A percentile compares a stretch with the other conserved stretches of the same genome.
These are phyloP conservation scores for Panus rudis DNA, from an alignment of 768 basidiomycete species.

Conservation along the genomic window DNA sequence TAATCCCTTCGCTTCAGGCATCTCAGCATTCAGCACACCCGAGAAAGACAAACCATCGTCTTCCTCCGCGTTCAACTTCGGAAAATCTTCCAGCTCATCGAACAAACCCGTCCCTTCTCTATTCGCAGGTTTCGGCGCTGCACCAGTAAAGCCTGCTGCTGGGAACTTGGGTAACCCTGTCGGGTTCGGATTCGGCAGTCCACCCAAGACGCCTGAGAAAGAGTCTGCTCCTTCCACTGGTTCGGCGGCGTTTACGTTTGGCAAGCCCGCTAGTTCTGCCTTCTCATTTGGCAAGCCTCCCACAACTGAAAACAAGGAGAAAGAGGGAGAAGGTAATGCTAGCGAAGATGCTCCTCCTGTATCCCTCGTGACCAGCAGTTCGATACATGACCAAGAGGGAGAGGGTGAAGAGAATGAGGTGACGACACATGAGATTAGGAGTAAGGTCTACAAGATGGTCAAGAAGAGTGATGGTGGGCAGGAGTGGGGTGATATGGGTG, in stretches of 20 bases:
- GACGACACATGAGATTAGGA: slow-evolving; percentile 48
- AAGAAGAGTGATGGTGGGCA: slow-evolving; percentile 38
- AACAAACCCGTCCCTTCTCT: no score
- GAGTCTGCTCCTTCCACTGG: no score
- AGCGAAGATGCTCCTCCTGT: slow-evolving; percentile 14
- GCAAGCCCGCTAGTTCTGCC: slow-evolving; percentile 5
- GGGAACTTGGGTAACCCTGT: slow-evolving; percentile 60
- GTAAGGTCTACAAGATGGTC: slow-evolving; percentile 57
- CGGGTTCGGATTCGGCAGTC: slow-evolving; percentile 50
- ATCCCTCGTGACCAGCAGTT: slow-evolving; percentile 13
- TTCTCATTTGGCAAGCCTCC: slow-evolving; percentile 7
- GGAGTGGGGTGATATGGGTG: slow-evolving; percentile 62
- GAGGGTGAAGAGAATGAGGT: slow-evolving; percentile 80
- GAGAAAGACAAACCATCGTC: no score
- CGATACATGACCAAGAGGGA: slow-evolving; percentile 56
- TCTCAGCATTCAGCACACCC: background rate
- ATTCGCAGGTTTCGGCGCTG: slow-evolving; percentile 16
- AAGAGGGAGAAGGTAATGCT: slow-evolving; percentile 10
- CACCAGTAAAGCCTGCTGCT: slow-evolving; percentile 10
- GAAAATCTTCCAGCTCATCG: slow-evolving; percentile 7
- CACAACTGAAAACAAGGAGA: slow-evolving; percentile 13
- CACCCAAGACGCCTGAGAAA: slow-evolving; percentile 24
- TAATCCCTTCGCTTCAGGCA: slow-evolving; percentile 4
- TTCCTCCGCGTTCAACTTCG: slow-evolving; percentile 8
- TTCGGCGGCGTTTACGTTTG: slow-evolving; percentile 11